Base-by-base conservation (phyloP, 164 flowering plant genomes). In the Platanus orientalis region DNA sequence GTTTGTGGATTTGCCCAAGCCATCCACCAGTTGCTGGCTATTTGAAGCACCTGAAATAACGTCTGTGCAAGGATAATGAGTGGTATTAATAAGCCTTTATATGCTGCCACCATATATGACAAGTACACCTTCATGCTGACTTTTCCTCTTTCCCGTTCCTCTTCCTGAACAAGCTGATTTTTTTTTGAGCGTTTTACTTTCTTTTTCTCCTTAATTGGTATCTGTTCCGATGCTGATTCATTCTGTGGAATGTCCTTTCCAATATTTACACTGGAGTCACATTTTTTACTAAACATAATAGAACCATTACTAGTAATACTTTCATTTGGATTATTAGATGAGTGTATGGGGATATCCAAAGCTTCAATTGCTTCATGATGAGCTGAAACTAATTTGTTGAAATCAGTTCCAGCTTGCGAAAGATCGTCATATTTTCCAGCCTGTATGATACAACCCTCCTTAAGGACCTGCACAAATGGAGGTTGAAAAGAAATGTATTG, bases 1-100 rank as follows among this genome's bases (percentile, higher is more conserved):
- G 97, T 89, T 74, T 92, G 99, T 42, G 99, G 99, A 71, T 88
- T 91, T 44, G 99, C 97, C 97, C 97, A 94, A 29, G 99, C 99
- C 99, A 94, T 94, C 99, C 99, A 94, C 96, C 97, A 94, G 69
- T 76, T 94, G 72, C 97, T 85, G 50, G 94, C 96, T 72, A 94
- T 94, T 70, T 94, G 97, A 63, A 94, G 96, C 70, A 88, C 78
- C 70, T 94, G 97, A 80, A 94, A 94, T 52, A 83, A 53, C 54
- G 84, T 64, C 62, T 94, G 99, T 13, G 97, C 85, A 54, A 94
- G 70, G 24, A 94, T 78, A 60, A 94, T 94, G 45, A 76, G 78
- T 1, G 99, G 99, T 58, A 94, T 83, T 65, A 94, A 71, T 50
- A 84, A 54, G 13, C 99, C 99, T 73, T 83, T 88, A 68, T 94